Percentiles rank a stretch among this genome's conserved stretches.
phyloP scores from a whole-genome alignment of 768 basidiomycete species.

The Termitomyces sp. region DNA sequence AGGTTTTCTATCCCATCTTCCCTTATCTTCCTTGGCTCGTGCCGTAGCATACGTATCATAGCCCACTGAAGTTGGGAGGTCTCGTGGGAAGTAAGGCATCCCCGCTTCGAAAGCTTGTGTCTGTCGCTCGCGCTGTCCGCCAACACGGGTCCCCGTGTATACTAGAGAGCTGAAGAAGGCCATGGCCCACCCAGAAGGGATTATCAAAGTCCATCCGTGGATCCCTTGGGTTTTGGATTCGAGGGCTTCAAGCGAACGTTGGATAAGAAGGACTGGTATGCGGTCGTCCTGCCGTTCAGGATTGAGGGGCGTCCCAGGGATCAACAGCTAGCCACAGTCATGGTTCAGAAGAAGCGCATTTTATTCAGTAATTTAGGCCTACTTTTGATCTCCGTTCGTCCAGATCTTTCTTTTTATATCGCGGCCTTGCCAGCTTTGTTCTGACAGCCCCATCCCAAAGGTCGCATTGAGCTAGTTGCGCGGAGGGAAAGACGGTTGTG shows the following conservation, averaged over 20 bases:
- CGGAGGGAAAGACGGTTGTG: slow-evolving; percentile 49
- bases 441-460: slow-evolving; percentile 71
- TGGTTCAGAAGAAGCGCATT: not conserved
- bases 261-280: slow-evolving; percentile 80
- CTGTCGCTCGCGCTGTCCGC: slow-evolving; percentile 79
- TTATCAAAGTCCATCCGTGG: slow-evolving; percentile 85
- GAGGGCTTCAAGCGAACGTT: slow-evolving; percentile 58
- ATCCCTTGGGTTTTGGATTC: slow-evolving; percentile 39
- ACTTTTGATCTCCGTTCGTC: slow-evolving; percentile 82
- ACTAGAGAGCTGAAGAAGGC: slow-evolving; percentile 81
- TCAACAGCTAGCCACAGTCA: slow-evolving; percentile 46
- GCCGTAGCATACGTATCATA: slow-evolving; percentile 48
- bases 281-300: slow-evolving; percentile 76
- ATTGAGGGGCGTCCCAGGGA: slow-evolving; percentile 74
- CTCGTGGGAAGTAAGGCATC: slow-evolving; percentile 71
- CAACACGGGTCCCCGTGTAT: slow-evolving; percentile 81
- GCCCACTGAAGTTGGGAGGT: slow-evolving; percentile 61
- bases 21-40: slow-evolving; percentile 51
- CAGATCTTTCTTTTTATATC: slow-evolving; percentile 79
- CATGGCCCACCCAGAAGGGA: slow-evolving; percentile 91
- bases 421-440: slow-evolving; percentile 51
- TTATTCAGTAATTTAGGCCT: slow-evolving; percentile 8
- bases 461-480: slow-evolving; percentile 56
- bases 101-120: slow-evolving; percentile 85
- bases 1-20: slow-evolving; percentile 75